Evolutionary conservation across 345 rosid species (phyloP), one percentile per base, ranked within the genome.

Genomic region (Bretschneidera sinensis): DNA sequence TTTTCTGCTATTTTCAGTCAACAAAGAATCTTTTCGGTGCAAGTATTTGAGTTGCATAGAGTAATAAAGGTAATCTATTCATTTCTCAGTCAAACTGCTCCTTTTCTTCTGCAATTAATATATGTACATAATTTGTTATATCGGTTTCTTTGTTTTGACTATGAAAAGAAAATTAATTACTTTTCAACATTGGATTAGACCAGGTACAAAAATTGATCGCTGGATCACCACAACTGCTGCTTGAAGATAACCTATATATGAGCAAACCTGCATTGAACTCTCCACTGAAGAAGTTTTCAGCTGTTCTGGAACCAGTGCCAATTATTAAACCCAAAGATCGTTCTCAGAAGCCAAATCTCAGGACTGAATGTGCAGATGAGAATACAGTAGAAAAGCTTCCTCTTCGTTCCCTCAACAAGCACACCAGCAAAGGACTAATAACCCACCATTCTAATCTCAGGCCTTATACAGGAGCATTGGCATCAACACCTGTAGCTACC

Each of bases 1-100:
- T 66, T 11, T 34, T 43, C 63, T 62, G 54, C 54, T 58, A 18
- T 78, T 76, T 73, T 62, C 92, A 87, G 97, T 39, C 97, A 90
- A 63, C 92, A 90, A 55, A 87, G 88, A 73, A 67, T 82, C 50
- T 87, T 90, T 14, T 68, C 80, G 0, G 61, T 68, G n/a, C 95
- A 90, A 79, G 83, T 90, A 56, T 90, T 90, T 62, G 95, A 90
- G 79, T 74, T 90, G 68, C 92, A 90, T 70, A 85, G 95, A 74
- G 74, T 90, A 28, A 66, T 85, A 58, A 85, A 75, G 95, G 97
- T 90, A 80, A 73, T 51, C 33, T 64, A 22, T 0, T 50, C 14
- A 4, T 34, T 67, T 45, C 63, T 19, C 25, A 25, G 23, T 67
- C 23, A 66, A 55, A 48, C 34, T 62, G 51, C 24, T 45, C 17